Percentiles rank a stretch among this genome's conserved stretches.
Conservation (phyloP, 1,284 basidiomycete species). For the Inonotus hispidus region DNA sequence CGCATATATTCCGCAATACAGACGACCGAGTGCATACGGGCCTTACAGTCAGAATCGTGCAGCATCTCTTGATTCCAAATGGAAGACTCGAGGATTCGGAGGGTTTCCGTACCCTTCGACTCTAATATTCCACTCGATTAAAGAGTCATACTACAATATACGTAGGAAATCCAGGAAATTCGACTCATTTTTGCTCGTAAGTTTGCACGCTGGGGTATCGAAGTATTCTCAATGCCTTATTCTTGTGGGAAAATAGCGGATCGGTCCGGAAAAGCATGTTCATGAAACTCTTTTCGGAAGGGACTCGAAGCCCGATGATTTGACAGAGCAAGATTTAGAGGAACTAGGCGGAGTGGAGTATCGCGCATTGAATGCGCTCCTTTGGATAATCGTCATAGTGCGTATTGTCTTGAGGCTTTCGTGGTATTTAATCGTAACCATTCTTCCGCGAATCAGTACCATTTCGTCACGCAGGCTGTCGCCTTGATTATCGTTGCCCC, state of each 20-base stretch:
- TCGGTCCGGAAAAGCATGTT: conserved; percentile 72
- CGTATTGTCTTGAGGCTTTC: conserved; percentile 20
- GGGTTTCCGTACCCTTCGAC: conserved; percentile 84
- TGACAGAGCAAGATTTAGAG: conserved; percentile 81
- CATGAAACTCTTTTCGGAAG: conserved; percentile 82
- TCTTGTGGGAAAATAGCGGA: conserved; percentile 34
- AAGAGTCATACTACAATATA: conserved; percentile 44
- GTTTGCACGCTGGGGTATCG: conserved; percentile 50
- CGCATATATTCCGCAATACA: not conserved
- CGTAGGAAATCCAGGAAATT: conserved; percentile 30
- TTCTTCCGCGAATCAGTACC: conserved; percentile 48
- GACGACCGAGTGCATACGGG: not conserved
- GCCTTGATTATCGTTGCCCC: conserved; percentile 71
- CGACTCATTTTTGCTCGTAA: conserved; percentile 37
- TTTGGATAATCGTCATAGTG: conserved; percentile 72
- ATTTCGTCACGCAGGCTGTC: conserved; percentile 61
- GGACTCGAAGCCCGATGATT: conserved; percentile 78
- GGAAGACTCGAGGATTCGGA: conserved; percentile 53
- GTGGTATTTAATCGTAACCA: not conserved
- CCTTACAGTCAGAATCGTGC: too few species aligned
- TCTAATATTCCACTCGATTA: conserved; percentile 44
- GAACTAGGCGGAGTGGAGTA: conserved; percentile 96
- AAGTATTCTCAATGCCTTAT: conserved; percentile 59
- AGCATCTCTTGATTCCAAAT: not conserved
- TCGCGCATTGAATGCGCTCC: conserved; percentile 71